These are phyloP conservation scores for Ormosia semicastrata DNA, from an alignment of 306 rosid species.

Conservation along the genomic window DNA sequence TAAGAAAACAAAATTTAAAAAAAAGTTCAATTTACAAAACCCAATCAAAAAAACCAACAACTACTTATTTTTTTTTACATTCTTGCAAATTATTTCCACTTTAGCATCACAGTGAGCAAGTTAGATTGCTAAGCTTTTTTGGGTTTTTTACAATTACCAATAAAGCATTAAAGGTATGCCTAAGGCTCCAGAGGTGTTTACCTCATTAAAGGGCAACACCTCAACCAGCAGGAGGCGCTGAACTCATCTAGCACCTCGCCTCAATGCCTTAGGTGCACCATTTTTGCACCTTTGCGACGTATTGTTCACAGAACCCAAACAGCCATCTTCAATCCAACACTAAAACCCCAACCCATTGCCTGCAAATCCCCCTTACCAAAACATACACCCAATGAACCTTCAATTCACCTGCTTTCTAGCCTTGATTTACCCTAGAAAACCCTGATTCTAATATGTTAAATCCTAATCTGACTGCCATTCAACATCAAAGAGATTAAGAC, in stretches of 20 bases:
- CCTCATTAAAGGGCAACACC: background rate
- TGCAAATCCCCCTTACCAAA: slow-evolving; percentile 14
- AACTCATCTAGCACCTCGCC: background rate
- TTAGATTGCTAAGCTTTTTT: background rate
- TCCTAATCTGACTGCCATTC: background rate
- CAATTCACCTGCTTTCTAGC: background rate
- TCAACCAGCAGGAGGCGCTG: background rate
- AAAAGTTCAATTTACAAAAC: background rate
- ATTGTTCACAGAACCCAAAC: background rate
- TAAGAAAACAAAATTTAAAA: background rate
- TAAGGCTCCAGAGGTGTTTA: background rate
- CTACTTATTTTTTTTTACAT: background rate
- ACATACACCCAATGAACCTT: background rate
- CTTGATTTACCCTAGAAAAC: background rate
- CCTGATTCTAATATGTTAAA: background rate
- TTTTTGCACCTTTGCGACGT: background rate
- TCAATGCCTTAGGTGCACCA: background rate
- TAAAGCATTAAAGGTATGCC: background rate
- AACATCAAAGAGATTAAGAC: background rate
- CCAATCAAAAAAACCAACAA: background rate
- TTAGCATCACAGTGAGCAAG: background rate
- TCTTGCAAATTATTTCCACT: background rate
- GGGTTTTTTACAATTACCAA: background rate
- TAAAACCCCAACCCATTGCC: background rate
- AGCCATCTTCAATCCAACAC: background rate